These are phyloP conservation scores for Isochrysis galbana DNA, from an alignment of 78 protist genomes.

Conservation along the genomic window DNA sequence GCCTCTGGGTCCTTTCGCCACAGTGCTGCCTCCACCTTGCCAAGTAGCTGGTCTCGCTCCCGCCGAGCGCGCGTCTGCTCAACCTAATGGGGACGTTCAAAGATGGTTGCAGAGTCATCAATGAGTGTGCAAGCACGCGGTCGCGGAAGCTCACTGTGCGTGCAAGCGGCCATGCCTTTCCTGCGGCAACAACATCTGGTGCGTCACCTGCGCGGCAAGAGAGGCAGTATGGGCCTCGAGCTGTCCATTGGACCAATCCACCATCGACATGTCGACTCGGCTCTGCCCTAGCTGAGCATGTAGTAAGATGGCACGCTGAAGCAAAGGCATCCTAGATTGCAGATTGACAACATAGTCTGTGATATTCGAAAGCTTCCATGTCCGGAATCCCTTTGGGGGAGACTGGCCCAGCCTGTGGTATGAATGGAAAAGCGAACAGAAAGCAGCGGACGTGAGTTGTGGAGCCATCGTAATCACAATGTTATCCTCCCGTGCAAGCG, in stretches of 20 bases:
- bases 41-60: background rate
- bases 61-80: background rate
- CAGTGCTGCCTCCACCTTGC: background rate
- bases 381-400: background rate
- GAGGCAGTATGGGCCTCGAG: background rate
- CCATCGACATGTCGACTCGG: background rate
- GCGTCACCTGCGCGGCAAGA: background rate
- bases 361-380: background rate
- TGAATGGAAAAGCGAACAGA: background rate
- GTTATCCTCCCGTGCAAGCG: too few relatives aligned
- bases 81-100: too few relatives aligned
- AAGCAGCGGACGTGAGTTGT: too few relatives aligned
- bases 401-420: background rate
- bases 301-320: background rate
- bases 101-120: too few relatives aligned
- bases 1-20: background rate
- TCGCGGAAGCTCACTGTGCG: too few relatives aligned
- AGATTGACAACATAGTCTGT: background rate
- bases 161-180: too few relatives aligned
- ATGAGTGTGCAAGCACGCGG: too few relatives aligned
- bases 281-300: background rate
- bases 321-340: background rate
- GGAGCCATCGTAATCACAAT: too few relatives aligned
- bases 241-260: background rate
- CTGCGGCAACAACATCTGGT: too few relatives aligned